Conservation (phyloP, 108 stramenopile genomes). For the Epipyxis sp. region DNA sequence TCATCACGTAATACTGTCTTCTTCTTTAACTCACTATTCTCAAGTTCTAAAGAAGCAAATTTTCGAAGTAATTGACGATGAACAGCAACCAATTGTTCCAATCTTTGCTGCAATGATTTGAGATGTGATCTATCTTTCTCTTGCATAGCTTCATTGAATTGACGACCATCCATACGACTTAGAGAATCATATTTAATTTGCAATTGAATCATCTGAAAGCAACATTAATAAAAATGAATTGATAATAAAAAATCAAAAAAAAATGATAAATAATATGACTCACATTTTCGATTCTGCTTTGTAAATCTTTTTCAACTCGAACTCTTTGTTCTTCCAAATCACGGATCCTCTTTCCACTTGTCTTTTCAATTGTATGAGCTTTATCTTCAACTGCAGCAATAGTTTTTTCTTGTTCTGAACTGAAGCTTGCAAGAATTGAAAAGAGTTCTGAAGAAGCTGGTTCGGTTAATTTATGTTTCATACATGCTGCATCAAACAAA, state of each 20-base stretch:
- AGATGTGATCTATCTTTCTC: constrained; percentile 13
- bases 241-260: not conserved
- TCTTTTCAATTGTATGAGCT: not conserved
- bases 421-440: not conserved
- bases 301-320: constrained; percentile 16
- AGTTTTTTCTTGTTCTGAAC: not conserved
- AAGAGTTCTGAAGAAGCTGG: not conserved
- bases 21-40: constrained; percentile 33
- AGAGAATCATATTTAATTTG: constrained; percentile 15
- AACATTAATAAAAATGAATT: not conserved
- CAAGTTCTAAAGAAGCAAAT: constrained; percentile 42
- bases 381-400: constrained; percentile 17
- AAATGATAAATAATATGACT: not conserved
- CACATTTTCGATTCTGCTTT: constrained; percentile 26
- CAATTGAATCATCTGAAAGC: not conserved
- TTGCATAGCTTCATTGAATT: not conserved
- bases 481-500: not conserved
- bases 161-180: not conserved
- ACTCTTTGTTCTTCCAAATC: constrained; percentile 22
- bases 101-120: constrained; percentile 37
- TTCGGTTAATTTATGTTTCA: not conserved
- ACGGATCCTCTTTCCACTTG: not conserved
- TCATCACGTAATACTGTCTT: constrained; percentile 39
- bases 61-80: constrained; percentile 45
- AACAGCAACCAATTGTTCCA: constrained; percentile 45